Evolutionary conservation across 2,329 filamentous ascomycete genomes (phyloP), one percentile per base, ranked within the genome.

Genomic region (Aspergillus melleus): DNA sequence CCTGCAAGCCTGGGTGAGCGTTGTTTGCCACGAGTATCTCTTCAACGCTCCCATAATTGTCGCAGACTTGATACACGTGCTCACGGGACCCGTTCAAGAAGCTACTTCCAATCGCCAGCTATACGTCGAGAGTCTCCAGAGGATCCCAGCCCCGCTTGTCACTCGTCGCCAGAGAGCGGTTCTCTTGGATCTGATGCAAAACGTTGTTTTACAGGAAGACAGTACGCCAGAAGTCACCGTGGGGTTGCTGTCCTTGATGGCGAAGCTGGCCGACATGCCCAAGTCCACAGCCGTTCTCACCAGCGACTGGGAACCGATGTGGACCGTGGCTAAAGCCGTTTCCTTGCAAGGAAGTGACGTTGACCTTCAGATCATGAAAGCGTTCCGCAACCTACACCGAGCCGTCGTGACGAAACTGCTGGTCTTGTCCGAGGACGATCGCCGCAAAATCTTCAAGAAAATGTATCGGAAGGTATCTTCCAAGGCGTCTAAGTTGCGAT

Each of bases 11-110:
- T 79, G 76, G 77, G 65, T 69, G 30, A 70, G 69, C 46, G 65
- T 78, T 32, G 69, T 73, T 6, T 78, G 75, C 22, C 71, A 76
- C 51, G 76, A 77, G 49, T 78, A 77, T 58, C 66, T 78, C 22
- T 68, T 77, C 22, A 70, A 70, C 36, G 66, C 69, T 8, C 70
- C 74, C 22, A 63, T 60, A 12, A 66, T 77, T 54, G 74, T 73
- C 12, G 66, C 67, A 16, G 76, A 77, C 54, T 29, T 78, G 16
- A 66, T 72, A 11, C 60, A 65, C 39, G 70, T 78, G 1, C 67
- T 79, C 22, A 72, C 70, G 26, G 68, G 72, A 32, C 63, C 65
- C 20, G 63, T 77, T 16, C 70, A 75, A 58, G 67, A 69, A 22
- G 70, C 74, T 46, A 56, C 54, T n/a, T 54, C 57, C 10, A 68